These are phyloP conservation scores for Thalassiosira profunda DNA, from an alignment of 108 stramenopile species.

Conservation along the genomic window DNA sequence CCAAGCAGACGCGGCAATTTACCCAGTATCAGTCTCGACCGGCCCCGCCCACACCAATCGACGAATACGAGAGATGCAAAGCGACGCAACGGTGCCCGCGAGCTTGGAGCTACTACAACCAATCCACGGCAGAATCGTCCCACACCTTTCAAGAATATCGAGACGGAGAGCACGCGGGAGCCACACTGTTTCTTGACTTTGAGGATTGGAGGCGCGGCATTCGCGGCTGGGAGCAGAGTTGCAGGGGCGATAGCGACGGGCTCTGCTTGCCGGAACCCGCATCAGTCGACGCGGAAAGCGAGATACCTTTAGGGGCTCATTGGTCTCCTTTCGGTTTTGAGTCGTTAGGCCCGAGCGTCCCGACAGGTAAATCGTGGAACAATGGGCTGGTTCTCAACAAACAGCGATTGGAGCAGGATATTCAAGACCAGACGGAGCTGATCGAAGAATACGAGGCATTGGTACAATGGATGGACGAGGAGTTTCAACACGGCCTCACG, in stretches of 20 bases:
- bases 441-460: constrained; percentile 29
- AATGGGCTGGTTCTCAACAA: constrained; percentile 59
- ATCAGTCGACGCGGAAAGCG: neutral
- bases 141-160: constrained; percentile 59
- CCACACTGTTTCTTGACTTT: constrained; percentile 55
- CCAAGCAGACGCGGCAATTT: constrained; percentile 26
- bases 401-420: constrained; percentile 29
- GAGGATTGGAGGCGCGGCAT: constrained; percentile 67
- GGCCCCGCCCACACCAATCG: constrained; percentile 28
- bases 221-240: constrained; percentile 23
- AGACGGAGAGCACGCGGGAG: constrained; percentile 40
- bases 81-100: constrained; percentile 76
- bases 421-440: constrained; percentile 30
- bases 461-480: constrained; percentile 46
- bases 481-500: constrained; percentile 42
- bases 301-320: constrained; percentile 39
- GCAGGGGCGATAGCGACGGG: constrained; percentile 7
- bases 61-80: constrained; percentile 80
- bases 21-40: constrained; percentile 35
- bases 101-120: constrained; percentile 62
- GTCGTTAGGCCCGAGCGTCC: constrained; percentile 44
- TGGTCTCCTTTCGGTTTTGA: constrained; percentile 56
- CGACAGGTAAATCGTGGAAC: constrained; percentile 38
- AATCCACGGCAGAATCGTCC: constrained; percentile 25
- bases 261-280: constrained; percentile 24